Percentiles rank a stretch among this genome's conserved stretches.
These are phyloP conservation scores for Lepidium campestre DNA, from an alignment of 441 rosid species.

Conservation along the genomic window DNA sequence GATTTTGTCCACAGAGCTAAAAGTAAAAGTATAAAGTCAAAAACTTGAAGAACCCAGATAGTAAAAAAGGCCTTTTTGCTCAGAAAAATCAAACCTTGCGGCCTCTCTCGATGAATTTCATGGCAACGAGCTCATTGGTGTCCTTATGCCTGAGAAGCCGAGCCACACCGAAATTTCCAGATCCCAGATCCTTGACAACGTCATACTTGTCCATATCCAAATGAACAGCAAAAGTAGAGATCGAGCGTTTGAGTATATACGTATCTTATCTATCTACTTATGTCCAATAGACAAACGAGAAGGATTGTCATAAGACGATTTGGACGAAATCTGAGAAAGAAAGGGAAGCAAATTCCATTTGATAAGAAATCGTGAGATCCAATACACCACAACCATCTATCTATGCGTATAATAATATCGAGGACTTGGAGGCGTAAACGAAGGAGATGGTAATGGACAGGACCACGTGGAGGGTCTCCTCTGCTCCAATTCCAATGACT, in stretches of 20 bases:
- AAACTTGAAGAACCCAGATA: neutral
- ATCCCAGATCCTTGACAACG: conserved; percentile 57
- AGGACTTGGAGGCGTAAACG: neutral
- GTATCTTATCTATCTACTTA: neutral
- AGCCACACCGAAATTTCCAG: conserved; percentile 68
- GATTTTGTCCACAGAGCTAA: neutral
- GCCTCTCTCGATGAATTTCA: conserved; percentile 62
- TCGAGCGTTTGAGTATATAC: neutral
- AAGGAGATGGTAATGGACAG: neutral
- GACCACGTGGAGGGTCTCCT: conserved; percentile 20
- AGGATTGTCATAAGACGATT: neutral
- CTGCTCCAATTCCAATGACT: conserved; percentile 5
- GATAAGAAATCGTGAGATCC: conserved; percentile 18
- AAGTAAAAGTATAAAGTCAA: neutral
- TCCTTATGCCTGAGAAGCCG: conserved; percentile 55
- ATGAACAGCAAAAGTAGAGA: neutral
- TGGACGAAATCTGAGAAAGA: neutral
- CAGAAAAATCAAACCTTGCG: conserved; percentile 30
- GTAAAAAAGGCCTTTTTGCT: neutral
- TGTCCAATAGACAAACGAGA: neutral
- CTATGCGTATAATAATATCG: conserved; percentile 2
- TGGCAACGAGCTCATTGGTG: conserved; percentile 56
- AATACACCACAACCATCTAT: neutral
- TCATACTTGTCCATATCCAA: conserved; percentile 51
- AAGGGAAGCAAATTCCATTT: neutral